These are phyloP conservation scores for Calocybe gangraenosa DNA, from an alignment of 768 basidiomycete genomes.

Conservation along the genomic window DNA sequence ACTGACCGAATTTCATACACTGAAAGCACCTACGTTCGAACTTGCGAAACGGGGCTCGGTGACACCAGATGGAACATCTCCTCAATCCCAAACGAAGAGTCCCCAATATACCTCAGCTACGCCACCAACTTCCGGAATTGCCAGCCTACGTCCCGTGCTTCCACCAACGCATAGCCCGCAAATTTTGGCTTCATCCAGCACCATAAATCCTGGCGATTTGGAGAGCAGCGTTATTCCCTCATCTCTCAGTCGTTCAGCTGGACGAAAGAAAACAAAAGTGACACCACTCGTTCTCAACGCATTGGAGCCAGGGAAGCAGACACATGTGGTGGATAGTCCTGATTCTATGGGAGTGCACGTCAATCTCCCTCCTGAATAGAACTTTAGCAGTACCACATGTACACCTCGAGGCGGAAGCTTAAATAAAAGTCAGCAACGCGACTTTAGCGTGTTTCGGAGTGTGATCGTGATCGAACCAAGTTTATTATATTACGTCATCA, in stretches of 20 bases:
- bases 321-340: conserved; percentile 35
- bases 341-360: conserved; percentile 25
- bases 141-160: neutral
- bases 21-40: conserved; percentile 42
- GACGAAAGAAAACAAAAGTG: conserved; percentile 10
- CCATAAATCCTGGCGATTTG: conserved; percentile 2
- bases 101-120: conserved; percentile 7
- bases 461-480: neutral
- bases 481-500: conserved; percentile 9
- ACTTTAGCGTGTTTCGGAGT: neutral
- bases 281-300: conserved; percentile 28
- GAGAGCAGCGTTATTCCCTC: conserved; percentile 10
- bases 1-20: conserved; percentile 45
- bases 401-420: conserved; percentile 13
- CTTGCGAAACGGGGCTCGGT: conserved; percentile 23
- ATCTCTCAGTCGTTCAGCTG: conserved; percentile 13
- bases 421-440: neutral
- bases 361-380: conserved; percentile 15
- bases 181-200: neutral
- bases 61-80: conserved; percentile 14
- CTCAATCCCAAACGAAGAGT: neutral
- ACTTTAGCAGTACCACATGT: conserved; percentile 12
- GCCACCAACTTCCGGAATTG: conserved; percentile 1
- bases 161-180: neutral
- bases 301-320: conserved; percentile 23